These are phyloP conservation scores for Penicillium sp. DNA, from an alignment of 2,329 filamentous ascomycete genomes.

Conservation along the genomic window DNA sequence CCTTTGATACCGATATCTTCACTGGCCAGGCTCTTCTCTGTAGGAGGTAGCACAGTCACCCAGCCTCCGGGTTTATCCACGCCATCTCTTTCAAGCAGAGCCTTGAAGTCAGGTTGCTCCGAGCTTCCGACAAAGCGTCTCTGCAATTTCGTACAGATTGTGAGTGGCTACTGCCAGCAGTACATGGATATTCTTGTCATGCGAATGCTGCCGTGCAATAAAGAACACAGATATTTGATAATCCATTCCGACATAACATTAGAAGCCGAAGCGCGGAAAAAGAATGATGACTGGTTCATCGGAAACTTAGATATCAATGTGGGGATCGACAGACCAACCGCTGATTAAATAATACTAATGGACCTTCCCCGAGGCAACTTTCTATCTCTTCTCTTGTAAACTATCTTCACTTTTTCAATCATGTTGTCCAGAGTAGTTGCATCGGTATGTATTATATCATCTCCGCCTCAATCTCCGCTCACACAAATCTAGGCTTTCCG, in stretches of 20 bases:
- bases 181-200: constrained; percentile 31
- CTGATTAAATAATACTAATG: constrained; percentile 18
- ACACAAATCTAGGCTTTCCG: constrained; percentile 29
- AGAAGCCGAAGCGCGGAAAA: no score
- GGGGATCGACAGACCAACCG: constrained; percentile 16
- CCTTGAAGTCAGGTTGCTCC: constrained; percentile 70
- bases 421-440: constrained; percentile 32
- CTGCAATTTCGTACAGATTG: constrained; percentile 69
- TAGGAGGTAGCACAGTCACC: constrained; percentile 71
- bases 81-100: constrained; percentile 61
- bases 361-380: constrained; percentile 3
- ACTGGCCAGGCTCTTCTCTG: constrained; percentile 78
- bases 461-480: not conserved
- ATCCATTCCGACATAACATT: constrained; percentile 2
- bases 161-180: constrained; percentile 76
- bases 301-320: constrained; percentile 6
- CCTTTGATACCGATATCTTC: constrained; percentile 80
- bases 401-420: constrained; percentile 10
- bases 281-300: no score
- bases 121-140: constrained; percentile 47
- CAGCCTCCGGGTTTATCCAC: constrained; percentile 62
- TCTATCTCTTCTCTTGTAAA: constrained; percentile 2
- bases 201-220: constrained; percentile 17
- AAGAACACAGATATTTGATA: constrained; percentile 7
- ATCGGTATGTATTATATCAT: constrained; percentile 13